A percentile compares a stretch with the other conserved stretches of the same genome.
phyloP scores from a whole-genome alignment of 768 basidiomycete genomes.

The Leccinum fibrillosum region DNA sequence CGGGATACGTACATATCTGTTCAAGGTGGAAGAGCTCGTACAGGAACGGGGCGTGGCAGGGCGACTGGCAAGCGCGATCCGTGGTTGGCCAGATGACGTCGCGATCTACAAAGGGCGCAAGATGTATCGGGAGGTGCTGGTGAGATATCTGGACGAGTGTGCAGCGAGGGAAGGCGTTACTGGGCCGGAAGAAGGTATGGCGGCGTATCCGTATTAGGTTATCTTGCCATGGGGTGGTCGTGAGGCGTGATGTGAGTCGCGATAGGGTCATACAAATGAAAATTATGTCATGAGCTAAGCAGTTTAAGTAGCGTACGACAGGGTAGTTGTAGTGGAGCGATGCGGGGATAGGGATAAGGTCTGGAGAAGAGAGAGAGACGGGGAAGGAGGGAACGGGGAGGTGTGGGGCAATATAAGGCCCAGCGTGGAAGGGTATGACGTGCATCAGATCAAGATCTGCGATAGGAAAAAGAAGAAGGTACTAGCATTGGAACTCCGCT shows the following conservation, averaged over 20 bases:
- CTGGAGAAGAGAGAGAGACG: not conserved
- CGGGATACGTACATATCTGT: constrained; percentile 65
- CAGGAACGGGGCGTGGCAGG: constrained; percentile 58
- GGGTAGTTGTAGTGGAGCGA: not conserved
- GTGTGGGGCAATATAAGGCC: constrained; percentile 18
- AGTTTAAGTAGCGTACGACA: not conserved
- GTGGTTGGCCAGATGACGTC: constrained; percentile 66
- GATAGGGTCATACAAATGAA: constrained; percentile 3
- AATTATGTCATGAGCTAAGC: not conserved
- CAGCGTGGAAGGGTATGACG: constrained; percentile 28
- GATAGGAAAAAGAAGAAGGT: constrained; percentile 24
- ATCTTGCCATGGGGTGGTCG: constrained; percentile 3
- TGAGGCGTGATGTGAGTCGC: constrained; percentile 1
- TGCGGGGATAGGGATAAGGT: not conserved
- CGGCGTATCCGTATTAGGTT: constrained; percentile 18
- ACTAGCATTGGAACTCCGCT: constrained; percentile 36
- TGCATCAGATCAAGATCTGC: constrained; percentile 35
- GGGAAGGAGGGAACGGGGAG: not conserved
- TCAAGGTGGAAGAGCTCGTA: constrained; percentile 48
- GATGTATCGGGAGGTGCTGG: constrained; percentile 21
- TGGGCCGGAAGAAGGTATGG: constrained; percentile 2
- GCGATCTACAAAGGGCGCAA: constrained; percentile 27
- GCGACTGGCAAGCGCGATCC: constrained; percentile 58
- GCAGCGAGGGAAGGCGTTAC: constrained; percentile 13
- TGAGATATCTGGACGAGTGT: constrained; percentile 21